Percentiles rank a stretch among this genome's conserved stretches.
Conservation (phyloP, 805 yeast genomes). For the Yarrowia alimentaria region DNA sequence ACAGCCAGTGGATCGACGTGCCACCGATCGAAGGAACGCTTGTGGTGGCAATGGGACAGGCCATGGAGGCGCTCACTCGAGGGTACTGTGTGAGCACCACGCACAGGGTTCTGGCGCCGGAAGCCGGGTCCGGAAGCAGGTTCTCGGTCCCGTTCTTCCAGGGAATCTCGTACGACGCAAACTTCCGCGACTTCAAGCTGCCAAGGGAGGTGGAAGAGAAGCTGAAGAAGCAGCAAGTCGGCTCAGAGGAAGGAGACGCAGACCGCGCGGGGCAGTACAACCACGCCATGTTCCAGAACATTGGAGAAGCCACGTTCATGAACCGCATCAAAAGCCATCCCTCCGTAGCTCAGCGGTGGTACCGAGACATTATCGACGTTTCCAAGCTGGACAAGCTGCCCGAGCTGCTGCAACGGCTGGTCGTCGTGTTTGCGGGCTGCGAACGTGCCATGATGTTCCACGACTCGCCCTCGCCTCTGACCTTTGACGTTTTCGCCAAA, state of each 20-base stretch:
- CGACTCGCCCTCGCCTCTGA: conserved; percentile 31
- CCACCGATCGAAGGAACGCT: conserved; percentile 13
- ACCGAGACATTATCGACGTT: conserved; percentile 3
- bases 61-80: conserved; percentile 24
- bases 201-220: conserved; percentile 1
- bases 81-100: conserved; percentile 20
- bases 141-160: conserved; percentile 25
- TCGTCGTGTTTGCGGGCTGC: conserved; percentile 32
- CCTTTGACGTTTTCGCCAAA: conserved; percentile 31
- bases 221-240: conserved; percentile 3
- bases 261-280: conserved; percentile 6
- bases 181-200: conserved; percentile 8
- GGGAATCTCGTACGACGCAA: conserved; percentile 20
- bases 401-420: conserved; percentile 31
- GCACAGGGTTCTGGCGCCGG: conserved; percentile 22
- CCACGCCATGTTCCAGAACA: conserved; percentile 23
- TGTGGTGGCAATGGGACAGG: conserved; percentile 26
- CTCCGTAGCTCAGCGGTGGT: conserved; percentile 2
- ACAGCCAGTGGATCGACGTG: conserved; percentile 23
- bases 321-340: conserved; percentile 23
- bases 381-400: conserved; percentile 24
- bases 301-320: conserved; percentile 22
- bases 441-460: conserved; percentile 30
- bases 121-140: conserved; percentile 5
- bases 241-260: background rate